Evolutionary conservation across 495 filamentous ascomycete species (phyloP).

Genomic region (Hypoxylon perforatum): DNA sequence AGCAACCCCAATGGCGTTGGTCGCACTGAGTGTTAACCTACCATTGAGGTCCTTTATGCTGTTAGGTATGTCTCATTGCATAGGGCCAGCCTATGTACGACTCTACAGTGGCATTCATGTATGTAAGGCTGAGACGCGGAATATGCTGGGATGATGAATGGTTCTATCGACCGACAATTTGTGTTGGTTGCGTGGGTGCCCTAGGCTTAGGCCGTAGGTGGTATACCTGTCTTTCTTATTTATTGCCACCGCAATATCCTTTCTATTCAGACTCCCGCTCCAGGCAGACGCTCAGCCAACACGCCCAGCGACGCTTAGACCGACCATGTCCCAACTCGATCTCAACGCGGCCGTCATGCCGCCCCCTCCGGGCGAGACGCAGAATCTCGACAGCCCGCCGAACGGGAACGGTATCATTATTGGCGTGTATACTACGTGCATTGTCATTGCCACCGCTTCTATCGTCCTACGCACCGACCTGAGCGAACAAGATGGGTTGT

Average conservation of each 20-base stretch:
- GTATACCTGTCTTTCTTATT: neutral
- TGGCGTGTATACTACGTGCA: slow-evolving; percentile 30
- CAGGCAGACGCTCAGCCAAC: neutral
- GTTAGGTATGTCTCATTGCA: neutral
- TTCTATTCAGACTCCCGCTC: slow-evolving; percentile 3
- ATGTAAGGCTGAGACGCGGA: slow-evolving; percentile 1
- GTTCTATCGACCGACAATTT: neutral
- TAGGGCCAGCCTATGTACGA: neutral
- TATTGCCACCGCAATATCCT: neutral
- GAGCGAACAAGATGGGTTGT: too few species aligned
- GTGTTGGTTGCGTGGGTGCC: neutral
- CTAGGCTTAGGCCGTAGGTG: neutral
- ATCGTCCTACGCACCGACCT: slow-evolving; percentile 21
- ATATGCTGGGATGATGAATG: neutral
- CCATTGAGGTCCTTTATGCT: too few species aligned
- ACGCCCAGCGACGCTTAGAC: slow-evolving; percentile 4
- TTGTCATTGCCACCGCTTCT: slow-evolving; percentile 32
- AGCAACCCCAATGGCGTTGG: neutral
- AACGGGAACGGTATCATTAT: slow-evolving; percentile 43
- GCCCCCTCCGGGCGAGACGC: slow-evolving; percentile 30
- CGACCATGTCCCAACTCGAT: slow-evolving; percentile 18
- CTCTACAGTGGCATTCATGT: neutral
- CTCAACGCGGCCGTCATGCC: slow-evolving; percentile 25
- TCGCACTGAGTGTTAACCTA: neutral
- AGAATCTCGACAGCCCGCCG: slow-evolving; percentile 48